These are phyloP conservation scores for Discostella stelligeroides DNA, from an alignment of 108 stramenopile species.

Conservation along the genomic window DNA sequence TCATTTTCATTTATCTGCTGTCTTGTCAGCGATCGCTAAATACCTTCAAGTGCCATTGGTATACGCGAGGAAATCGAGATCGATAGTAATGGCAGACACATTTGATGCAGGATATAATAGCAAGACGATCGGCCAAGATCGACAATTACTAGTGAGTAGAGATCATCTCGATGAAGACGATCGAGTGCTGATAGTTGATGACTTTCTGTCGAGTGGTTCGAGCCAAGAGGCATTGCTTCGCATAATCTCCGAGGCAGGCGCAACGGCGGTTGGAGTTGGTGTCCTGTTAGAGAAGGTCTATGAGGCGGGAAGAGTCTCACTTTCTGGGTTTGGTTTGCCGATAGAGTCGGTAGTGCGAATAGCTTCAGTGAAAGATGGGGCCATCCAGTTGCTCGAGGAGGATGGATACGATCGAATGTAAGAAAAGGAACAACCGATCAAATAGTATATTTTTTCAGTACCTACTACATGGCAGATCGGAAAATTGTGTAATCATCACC, in stretches of 20 bases:
- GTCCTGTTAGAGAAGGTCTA: constrained; percentile 88
- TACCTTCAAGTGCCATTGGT: constrained; percentile 85
- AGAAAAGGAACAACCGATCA: not conserved
- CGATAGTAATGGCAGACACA: constrained; percentile 87
- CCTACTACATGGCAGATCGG: constrained; percentile 16
- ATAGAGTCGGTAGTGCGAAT: constrained; percentile 74
- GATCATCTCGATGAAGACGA: constrained; percentile 75
- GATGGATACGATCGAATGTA: constrained; percentile 78
- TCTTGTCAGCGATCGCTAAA: constrained; percentile 66
- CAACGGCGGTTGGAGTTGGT: constrained; percentile 79
- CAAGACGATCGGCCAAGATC: constrained; percentile 80
- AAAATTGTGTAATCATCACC: constrained; percentile 71
- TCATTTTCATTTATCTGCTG: not conserved
- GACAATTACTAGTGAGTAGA: constrained; percentile 82
- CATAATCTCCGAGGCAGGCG: constrained; percentile 81
- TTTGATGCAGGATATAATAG: constrained; percentile 76
- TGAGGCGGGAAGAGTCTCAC: constrained; percentile 72
- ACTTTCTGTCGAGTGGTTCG: constrained; percentile 86
- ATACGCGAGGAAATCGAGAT: constrained; percentile 89
- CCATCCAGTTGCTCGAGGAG: constrained; percentile 77
- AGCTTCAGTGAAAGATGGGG: constrained; percentile 72
- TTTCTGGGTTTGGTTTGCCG: constrained; percentile 80
- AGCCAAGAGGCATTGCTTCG: constrained; percentile 86
- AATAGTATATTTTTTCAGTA: not conserved
- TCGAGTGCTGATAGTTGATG: constrained; percentile 88